phyloP scores from a whole-genome alignment of 2,329 filamentous ascomycete genomes.

The Fonsecaea multimorphosa region DNA sequence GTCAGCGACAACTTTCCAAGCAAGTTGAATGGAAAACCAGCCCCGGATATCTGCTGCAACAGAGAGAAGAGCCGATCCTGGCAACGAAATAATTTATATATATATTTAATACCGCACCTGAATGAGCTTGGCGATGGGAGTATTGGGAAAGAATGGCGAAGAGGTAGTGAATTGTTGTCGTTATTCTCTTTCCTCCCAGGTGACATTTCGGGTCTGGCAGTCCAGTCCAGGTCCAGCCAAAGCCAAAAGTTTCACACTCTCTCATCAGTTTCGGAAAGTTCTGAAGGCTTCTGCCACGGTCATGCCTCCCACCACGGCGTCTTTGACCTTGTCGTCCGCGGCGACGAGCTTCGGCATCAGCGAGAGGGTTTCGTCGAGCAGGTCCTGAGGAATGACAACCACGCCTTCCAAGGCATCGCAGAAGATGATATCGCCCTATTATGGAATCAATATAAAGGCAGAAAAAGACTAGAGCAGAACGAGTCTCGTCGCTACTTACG shows the following conservation, averaged over 20 bases:
- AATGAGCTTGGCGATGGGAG: not conserved
- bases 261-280: constrained; percentile 45
- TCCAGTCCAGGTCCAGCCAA: not conserved
- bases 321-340: constrained; percentile 67
- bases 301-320: constrained; percentile 67
- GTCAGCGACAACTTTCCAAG: not conserved
- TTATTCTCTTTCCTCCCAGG: too few relatives aligned
- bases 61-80: not conserved
- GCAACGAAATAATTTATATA: not conserved
- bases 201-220: too few relatives aligned
- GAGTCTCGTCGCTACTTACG: constrained; percentile 40
- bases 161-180: too few relatives aligned
- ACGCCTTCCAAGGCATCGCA: constrained; percentile 73
- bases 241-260: constrained; percentile 19
- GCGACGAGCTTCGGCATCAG: constrained; percentile 60
- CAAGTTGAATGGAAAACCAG: not conserved
- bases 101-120: not conserved
- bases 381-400: constrained; percentile 68
- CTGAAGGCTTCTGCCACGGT: constrained; percentile 71
- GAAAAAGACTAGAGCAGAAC: not conserved
- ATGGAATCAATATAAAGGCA: not conserved
- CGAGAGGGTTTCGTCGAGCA: constrained; percentile 65
- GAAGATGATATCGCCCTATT: constrained; percentile 70
- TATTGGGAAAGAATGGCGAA: not conserved
- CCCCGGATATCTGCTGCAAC: not conserved